Evolutionary conservation across 169 alveolate genomes (phyloP).

Genomic region (Plasmodium fragile): DNA sequence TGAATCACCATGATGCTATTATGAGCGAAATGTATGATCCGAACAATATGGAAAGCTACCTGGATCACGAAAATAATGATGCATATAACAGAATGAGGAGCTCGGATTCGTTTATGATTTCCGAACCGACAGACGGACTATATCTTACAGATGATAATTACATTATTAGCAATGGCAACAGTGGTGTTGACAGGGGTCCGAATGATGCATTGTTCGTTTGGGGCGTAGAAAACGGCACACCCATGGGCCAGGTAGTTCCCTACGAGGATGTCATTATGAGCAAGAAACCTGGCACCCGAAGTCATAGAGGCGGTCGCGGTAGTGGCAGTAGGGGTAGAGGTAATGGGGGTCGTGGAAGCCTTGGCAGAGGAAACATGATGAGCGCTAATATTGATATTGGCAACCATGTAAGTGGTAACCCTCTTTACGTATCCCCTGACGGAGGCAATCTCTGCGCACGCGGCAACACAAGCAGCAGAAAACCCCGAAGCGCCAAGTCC

Average conservation of each 20-base stretch:
- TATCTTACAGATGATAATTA: neutral
- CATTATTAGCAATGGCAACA: neutral
- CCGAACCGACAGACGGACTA: neutral
- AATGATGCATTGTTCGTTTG: neutral
- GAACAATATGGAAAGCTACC: neutral
- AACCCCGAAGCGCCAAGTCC: neutral
- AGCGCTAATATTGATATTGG: neutral
- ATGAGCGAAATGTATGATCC: neutral
- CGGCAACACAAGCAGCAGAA: neutral
- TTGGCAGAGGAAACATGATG: neutral
- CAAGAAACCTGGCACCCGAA: neutral
- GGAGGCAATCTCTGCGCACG: neutral
- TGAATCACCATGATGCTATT: neutral
- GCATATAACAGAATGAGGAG: neutral
- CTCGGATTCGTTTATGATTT: neutral
- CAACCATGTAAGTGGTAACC: neutral
- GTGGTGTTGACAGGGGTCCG: neutral
- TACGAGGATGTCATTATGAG: neutral
- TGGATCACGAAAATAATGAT: neutral
- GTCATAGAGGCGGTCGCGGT: neutral
- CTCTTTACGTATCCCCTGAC: neutral
- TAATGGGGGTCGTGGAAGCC: neutral
- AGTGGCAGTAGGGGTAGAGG: neutral
- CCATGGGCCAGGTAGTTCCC: neutral
- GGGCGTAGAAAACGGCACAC: neutral